These are phyloP conservation scores for Chaetothyriales sp. DNA, from an alignment of 2,329 filamentous ascomycete genomes.

Conservation along the genomic window DNA sequence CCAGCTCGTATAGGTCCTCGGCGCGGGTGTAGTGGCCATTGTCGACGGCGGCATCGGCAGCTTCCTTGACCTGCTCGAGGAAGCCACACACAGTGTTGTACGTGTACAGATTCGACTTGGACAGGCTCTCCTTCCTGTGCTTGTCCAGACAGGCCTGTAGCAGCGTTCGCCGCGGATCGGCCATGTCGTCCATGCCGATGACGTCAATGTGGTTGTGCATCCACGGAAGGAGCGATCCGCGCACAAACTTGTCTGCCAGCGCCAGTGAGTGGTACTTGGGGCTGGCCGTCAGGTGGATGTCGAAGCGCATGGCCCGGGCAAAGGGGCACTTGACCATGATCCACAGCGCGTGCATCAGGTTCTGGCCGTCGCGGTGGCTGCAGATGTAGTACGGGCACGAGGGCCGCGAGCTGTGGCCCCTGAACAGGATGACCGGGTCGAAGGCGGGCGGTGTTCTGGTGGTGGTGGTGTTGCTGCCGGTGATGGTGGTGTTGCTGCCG, in stretches of 20 bases:
- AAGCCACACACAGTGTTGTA: slow-evolving; percentile 11
- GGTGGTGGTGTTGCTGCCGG: neutral
- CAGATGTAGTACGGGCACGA: slow-evolving; percentile 10
- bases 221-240: slow-evolving; percentile 8
- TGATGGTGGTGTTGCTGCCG: neutral
- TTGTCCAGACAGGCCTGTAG: neutral
- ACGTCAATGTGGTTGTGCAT: slow-evolving; percentile 8
- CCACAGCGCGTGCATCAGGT: slow-evolving; percentile 13
- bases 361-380: slow-evolving; percentile 7
- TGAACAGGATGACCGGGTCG: slow-evolving; percentile 11
- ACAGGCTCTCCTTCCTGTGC: slow-evolving; percentile 2
- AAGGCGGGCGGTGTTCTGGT: slow-evolving; percentile 1
- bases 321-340: slow-evolving; percentile 12
- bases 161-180: neutral
- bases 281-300: slow-evolving; percentile 5
- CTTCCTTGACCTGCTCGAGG: slow-evolving; percentile 9
- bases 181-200: slow-evolving; percentile 5
- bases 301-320: slow-evolving; percentile 10
- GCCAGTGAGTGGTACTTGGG: slow-evolving; percentile 1
- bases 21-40: slow-evolving; percentile 5
- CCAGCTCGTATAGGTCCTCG: slow-evolving; percentile 9
- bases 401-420: slow-evolving; percentile 3
- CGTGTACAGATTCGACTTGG: slow-evolving; percentile 7
- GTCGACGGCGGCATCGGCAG: slow-evolving; percentile 8
- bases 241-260: slow-evolving; percentile 7